Conservation (phyloP, 495 filamentous ascomycete species). For the Talaromyces proteolyticus region DNA sequence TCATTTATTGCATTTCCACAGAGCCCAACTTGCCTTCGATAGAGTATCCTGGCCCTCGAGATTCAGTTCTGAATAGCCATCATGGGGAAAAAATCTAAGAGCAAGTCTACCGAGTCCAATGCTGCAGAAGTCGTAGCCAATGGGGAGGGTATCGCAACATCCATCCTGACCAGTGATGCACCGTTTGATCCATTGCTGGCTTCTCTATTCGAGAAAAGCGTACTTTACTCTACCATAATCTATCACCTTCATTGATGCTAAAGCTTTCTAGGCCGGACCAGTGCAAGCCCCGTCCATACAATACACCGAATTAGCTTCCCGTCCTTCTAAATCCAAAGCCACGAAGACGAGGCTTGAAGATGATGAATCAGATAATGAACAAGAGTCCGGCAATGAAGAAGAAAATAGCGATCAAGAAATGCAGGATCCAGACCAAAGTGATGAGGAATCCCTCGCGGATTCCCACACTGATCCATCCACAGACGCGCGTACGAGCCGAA, state of each 20-base stretch:
- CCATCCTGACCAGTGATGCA: slow-evolving; percentile 30
- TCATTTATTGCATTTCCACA: not conserved
- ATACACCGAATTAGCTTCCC: slow-evolving; percentile 31
- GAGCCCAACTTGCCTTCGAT: not conserved
- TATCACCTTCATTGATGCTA: slow-evolving; percentile 3
- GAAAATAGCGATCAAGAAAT: slow-evolving; percentile 33
- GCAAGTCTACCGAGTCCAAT: slow-evolving; percentile 16
- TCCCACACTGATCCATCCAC: slow-evolving; percentile 22
- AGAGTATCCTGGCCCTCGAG: too few species aligned
- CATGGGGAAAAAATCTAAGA: slow-evolving; percentile 41
- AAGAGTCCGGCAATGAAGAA: too few species aligned
- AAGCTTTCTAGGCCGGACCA: slow-evolving; percentile 54
- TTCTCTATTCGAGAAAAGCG: slow-evolving; percentile 76
- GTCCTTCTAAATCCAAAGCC: slow-evolving; percentile 9
- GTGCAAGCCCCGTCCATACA: slow-evolving; percentile 52
- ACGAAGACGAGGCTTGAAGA: slow-evolving; percentile 8
- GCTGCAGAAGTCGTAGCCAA: slow-evolving; percentile 4
- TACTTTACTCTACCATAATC: slow-evolving; percentile 17
- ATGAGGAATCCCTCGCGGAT: slow-evolving; percentile 26
- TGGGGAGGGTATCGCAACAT: slow-evolving; percentile 14
- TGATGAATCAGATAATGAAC: slow-evolving; percentile 25
- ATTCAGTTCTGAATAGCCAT: too few species aligned
- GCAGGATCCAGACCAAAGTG: slow-evolving; percentile 33
- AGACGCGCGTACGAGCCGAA: slow-evolving; percentile 47
- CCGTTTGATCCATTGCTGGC: slow-evolving; percentile 69